Percentiles rank a stretch among this genome's conserved stretches.
phyloP scores from a whole-genome alignment of 176 grass and related monocot genomes.

The Carex cristatella region DNA sequence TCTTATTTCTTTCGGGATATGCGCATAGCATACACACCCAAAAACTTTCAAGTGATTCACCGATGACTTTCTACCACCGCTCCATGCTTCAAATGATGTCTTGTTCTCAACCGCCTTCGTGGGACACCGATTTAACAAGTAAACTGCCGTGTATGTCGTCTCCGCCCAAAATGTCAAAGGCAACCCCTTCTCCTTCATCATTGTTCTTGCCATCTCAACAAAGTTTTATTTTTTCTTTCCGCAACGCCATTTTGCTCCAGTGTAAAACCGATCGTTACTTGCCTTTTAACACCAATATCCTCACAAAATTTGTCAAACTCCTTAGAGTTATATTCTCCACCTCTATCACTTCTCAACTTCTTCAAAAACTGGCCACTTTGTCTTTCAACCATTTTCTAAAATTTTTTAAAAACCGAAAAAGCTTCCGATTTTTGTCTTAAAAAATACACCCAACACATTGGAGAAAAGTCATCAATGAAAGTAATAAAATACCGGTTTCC shows the following conservation, averaged over 20 bases:
- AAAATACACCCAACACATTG: conserved; percentile 14
- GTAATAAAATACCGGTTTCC: neutral
- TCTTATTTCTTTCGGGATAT: neutral
- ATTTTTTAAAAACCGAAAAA: neutral
- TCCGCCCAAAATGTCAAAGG: neutral
- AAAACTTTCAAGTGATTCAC: neutral
- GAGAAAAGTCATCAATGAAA: neutral
- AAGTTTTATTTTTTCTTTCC: neutral
- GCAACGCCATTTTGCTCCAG: no score
- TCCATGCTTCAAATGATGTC: neutral
- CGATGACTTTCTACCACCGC: neutral
- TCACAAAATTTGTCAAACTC: no score
- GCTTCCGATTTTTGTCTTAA: neutral
- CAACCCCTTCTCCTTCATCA: neutral
- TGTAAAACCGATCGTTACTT: no score
- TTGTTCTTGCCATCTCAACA: neutral
- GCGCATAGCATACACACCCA: neutral
- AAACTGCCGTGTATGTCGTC: neutral
- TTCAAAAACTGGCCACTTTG: neutral
- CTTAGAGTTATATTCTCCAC: no score
- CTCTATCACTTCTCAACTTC: no score
- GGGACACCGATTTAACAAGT: neutral
- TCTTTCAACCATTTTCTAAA: neutral
- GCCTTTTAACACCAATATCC: no score
- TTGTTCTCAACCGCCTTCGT: neutral